A percentile compares a stretch with the other conserved stretches of the same genome.
These are phyloP conservation scores for Jacaranda copaia DNA, from an alignment of 257 asterid species.

Conservation along the genomic window DNA sequence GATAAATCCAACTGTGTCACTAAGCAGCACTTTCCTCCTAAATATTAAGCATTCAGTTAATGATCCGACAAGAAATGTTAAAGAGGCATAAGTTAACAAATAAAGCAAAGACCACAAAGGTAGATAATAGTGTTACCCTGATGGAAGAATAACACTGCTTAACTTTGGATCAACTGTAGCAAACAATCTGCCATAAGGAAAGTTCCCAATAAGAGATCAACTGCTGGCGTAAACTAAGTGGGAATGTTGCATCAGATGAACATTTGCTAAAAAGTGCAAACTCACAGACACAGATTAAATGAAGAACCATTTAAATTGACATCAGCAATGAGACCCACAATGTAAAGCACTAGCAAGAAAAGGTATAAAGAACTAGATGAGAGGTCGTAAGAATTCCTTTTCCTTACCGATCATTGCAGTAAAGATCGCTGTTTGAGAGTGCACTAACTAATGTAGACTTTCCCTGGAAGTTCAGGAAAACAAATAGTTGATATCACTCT, in stretches of 20 bases:
- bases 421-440: constrained; percentile 77
- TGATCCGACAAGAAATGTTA: constrained; percentile 10
- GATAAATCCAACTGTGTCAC: constrained; percentile 97
- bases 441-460: constrained; percentile 90
- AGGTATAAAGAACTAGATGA: constrained; percentile 4
- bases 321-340: constrained; percentile 4
- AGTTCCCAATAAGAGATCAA: constrained; percentile 34
- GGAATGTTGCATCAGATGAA: constrained; percentile 18
- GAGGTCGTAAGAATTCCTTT: constrained; percentile 6
- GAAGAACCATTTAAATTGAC: not conserved
- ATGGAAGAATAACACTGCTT: constrained; percentile 84
- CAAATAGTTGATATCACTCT: constrained; percentile 23
- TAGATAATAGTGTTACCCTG: constrained; percentile 67
- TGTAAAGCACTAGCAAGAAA: not conserved
- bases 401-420: constrained; percentile 87
- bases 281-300: not conserved
- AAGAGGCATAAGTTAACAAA: constrained; percentile 30
- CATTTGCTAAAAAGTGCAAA: not conserved
- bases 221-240: constrained; percentile 10
- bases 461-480: constrained; percentile 64
- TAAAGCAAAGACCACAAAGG: constrained; percentile 3
- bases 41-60: constrained; percentile 37
- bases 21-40: constrained; percentile 93
- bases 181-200: constrained; percentile 74
- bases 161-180: constrained; percentile 97